Conservation (phyloP, 257 asterid species). For the Solanum chmielewskii region DNA sequence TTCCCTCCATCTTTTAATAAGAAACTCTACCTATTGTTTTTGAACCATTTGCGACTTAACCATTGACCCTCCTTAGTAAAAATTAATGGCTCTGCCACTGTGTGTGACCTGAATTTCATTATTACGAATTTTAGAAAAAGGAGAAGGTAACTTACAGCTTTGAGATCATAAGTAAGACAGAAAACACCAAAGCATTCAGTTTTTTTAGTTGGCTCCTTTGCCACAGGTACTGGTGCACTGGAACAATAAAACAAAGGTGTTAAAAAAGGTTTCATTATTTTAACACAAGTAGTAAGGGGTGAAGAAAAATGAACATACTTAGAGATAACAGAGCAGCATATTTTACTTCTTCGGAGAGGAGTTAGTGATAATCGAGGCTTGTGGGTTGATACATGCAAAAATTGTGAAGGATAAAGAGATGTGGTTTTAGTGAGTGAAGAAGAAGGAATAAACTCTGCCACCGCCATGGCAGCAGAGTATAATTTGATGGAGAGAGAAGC, state of each 20-base stretch:
- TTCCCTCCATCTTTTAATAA: too few species aligned
- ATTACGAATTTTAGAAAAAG: too few species aligned
- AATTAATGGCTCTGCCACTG: too few species aligned
- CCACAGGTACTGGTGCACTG: constrained; percentile 14
- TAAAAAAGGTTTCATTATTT: not conserved
- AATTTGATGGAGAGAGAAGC: not conserved
- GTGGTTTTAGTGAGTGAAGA: constrained; percentile 2
- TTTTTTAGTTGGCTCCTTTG: constrained; percentile 33
- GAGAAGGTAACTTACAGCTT: constrained; percentile 44
- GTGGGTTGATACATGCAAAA: constrained; percentile 33
- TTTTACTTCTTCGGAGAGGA: constrained; percentile 19
- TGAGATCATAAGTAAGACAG: constrained; percentile 92
- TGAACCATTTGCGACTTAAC: too few species aligned
- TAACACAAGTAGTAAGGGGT: not conserved
- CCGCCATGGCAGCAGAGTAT: constrained; percentile 44
- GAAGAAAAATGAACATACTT: constrained; percentile 23
- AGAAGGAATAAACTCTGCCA: constrained; percentile 43
- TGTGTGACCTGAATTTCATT: not conserved
- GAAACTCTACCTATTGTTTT: not conserved
- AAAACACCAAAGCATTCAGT: constrained; percentile 76
- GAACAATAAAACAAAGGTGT: not conserved
- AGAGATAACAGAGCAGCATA: constrained; percentile 59
- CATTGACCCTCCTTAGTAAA: too few species aligned
- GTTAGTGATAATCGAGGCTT: constrained; percentile 20
- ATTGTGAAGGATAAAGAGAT: constrained; percentile 29